Conservation (phyloP, 345 rosid genomes). For the Reutealis trisperma region DNA sequence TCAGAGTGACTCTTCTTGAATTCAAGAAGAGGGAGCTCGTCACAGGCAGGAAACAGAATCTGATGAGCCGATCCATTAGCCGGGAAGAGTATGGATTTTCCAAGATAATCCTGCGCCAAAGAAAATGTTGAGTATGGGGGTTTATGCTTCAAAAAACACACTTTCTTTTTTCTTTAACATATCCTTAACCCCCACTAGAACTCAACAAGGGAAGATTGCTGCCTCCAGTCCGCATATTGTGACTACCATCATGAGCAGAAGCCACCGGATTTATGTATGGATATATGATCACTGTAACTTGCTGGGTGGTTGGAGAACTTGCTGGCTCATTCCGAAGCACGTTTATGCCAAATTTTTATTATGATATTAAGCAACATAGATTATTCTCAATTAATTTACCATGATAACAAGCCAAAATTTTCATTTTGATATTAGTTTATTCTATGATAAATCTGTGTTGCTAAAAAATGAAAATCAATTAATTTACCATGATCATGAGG, state of each 20-base stretch:
- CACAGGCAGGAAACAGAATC: constrained; percentile 58
- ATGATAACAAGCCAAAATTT: too few species aligned
- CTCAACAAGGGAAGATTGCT: constrained; percentile 43
- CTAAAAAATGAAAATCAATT: not conserved
- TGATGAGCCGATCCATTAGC: constrained; percentile 69
- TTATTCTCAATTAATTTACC: too few species aligned
- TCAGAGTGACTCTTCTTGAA: constrained; percentile 57
- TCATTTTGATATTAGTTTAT: not conserved
- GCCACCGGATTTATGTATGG: constrained; percentile 12
- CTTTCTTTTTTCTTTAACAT: constrained; percentile 37
- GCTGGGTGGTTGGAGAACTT: constrained; percentile 19
- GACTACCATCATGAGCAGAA: not conserved
- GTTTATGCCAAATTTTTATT: not conserved
- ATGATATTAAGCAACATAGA: not conserved
- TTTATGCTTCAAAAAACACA: constrained; percentile 47
- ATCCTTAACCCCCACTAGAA: constrained; percentile 52
- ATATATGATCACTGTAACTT: constrained; percentile 11
- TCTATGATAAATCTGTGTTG: not conserved
- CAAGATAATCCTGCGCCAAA: constrained; percentile 89
- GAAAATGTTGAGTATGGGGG: constrained; percentile 87
- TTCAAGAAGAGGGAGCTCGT: constrained; percentile 71
- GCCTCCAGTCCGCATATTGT: constrained; percentile 20
- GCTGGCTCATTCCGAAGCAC: constrained; percentile 2
- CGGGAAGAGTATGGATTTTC: constrained; percentile 55
- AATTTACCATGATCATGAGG: not conserved